Base-by-base conservation (phyloP, 768 basidiomycete species). In the Collybia nuda region DNA sequence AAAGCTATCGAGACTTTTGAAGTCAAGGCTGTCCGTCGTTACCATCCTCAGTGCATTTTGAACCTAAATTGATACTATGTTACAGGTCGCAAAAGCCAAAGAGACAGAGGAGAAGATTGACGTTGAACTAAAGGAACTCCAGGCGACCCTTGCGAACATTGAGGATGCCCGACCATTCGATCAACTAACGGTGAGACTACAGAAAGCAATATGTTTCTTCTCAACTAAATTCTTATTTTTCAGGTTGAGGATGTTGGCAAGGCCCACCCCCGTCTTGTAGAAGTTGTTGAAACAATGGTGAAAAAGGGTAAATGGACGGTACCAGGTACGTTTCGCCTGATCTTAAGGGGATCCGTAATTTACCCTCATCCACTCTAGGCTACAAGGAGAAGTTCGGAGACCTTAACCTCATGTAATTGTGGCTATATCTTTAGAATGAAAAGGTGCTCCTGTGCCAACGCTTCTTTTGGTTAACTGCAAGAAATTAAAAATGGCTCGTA, bases 221-320 rank as follows among this genome's bases (percentile, higher is more conserved):
- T 32, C 50, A 7, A 54, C 48, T 49, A 14, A 51, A 28, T 15
- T 21, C 19, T 29, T 44, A 14, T 39, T 45, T 17, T 40, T 18
- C 19, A 96, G 93, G 78, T 86, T 55, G 86, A 88, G 63, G 96
- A 99, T 54, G 90, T 98, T 59, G 85, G 86, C 58, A 79, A 86
- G 54, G 96, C 96, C 21, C 89, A 97, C 71, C 97, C 97, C 15
- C 91, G 92, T 69, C 85, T 98, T 68, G 74, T 78, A 35, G 85
- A 97, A 71, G 85, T 89, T 38, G 91, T 97, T 52, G 93, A 98
- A 75, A 89, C 79, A 58, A 96, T 97, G 93, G 70, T 98, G 56
- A 86, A 88, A 82, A 94, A 98, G 76, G 95, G 95, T 71, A 97
- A 98, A 77, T 97, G 93, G 88, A 93, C 88, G 62, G 95, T 98